These are phyloP conservation scores for Lecanoromycetidae sp. DNA, from an alignment of 2,329 filamentous ascomycete genomes.

Conservation along the genomic window DNA sequence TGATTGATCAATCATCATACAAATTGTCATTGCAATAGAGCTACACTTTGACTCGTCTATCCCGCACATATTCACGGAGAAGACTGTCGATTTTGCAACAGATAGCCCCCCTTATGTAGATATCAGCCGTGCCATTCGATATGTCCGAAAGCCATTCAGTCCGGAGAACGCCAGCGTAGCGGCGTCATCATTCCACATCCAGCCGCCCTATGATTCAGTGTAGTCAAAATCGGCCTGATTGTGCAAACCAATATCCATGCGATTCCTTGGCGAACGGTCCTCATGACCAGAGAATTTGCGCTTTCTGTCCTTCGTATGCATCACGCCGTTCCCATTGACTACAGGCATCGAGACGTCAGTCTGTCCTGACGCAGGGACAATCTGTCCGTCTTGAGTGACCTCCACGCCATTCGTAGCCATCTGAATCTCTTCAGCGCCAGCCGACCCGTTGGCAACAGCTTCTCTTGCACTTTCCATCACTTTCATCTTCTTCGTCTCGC, in stretches of 20 bases:
- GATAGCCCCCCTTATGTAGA: too few relatives aligned
- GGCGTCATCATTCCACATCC: not conserved
- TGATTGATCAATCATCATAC: constrained; percentile 3
- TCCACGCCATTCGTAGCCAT: constrained; percentile 51
- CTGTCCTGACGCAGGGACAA: constrained; percentile 36
- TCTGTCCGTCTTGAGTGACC: constrained; percentile 43
- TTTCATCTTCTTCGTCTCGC: constrained; percentile 57
- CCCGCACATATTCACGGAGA: too few relatives aligned
- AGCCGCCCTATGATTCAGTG: not conserved
- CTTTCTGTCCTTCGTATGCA: constrained; percentile 19
- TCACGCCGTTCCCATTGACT: constrained; percentile 8
- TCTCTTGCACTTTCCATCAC: constrained; percentile 52
- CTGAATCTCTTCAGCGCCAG: constrained; percentile 47
- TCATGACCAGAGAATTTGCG: constrained; percentile 22
- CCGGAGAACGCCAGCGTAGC: too few relatives aligned
- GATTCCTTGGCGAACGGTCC: constrained; percentile 32
- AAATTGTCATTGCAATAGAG: too few relatives aligned
- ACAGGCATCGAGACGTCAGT: not conserved
- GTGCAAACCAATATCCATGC: constrained; percentile 51
- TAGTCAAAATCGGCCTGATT: constrained; percentile 27
- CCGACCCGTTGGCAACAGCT: constrained; percentile 51
- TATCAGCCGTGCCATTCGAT: too few relatives aligned
- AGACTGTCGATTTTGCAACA: too few relatives aligned
- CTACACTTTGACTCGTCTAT: too few relatives aligned
- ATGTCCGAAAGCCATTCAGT: too few relatives aligned